Conservation (phyloP, 164 flowering plant species). For the Chloranthus sessilifolius region DNA sequence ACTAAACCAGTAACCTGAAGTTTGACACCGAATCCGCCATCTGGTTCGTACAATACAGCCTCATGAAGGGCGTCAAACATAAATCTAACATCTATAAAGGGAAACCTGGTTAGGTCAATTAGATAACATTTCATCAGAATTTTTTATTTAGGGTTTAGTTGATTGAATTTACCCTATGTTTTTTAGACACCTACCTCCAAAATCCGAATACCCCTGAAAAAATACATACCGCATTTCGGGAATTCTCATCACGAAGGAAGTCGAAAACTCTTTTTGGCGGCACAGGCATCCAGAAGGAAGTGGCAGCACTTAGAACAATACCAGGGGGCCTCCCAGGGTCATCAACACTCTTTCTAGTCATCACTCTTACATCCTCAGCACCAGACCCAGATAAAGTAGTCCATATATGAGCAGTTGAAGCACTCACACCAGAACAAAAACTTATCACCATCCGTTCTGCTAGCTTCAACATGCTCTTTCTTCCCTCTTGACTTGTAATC, state of each 20-base stretch:
- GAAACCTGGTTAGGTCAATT: too few relatives aligned
- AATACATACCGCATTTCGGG: constrained; percentile 75
- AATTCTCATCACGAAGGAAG: constrained; percentile 72
- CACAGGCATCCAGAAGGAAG: constrained; percentile 88
- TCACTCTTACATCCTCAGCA: constrained; percentile 80
- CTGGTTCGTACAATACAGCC: too few relatives aligned
- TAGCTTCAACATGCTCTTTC: constrained; percentile 80
- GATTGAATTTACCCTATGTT: too few relatives aligned
- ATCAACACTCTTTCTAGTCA: constrained; percentile 78
- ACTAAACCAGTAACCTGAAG: too few relatives aligned
- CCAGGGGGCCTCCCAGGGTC: constrained; percentile 97
- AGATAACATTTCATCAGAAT: too few relatives aligned
- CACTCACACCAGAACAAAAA: constrained; percentile 79
- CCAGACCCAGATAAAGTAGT: constrained; percentile 65
- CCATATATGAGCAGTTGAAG: constrained; percentile 84
- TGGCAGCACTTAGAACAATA: constrained; percentile 82
- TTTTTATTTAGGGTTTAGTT: too few relatives aligned
- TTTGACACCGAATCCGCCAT: too few relatives aligned
- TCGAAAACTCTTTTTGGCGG: constrained; percentile 65
- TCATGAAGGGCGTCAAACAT: too few relatives aligned
- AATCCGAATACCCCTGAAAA: too few relatives aligned
- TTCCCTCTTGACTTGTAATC: constrained; percentile 66
- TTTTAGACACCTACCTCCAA: too few relatives aligned
- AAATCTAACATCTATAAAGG: too few relatives aligned
- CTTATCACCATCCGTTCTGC: constrained; percentile 88